Evolutionary conservation across 768 basidiomycete genomes (phyloP), one percentile per base, ranked within the genome.

Genomic region (Pseudohyphozyma bogoriensis): DNA sequence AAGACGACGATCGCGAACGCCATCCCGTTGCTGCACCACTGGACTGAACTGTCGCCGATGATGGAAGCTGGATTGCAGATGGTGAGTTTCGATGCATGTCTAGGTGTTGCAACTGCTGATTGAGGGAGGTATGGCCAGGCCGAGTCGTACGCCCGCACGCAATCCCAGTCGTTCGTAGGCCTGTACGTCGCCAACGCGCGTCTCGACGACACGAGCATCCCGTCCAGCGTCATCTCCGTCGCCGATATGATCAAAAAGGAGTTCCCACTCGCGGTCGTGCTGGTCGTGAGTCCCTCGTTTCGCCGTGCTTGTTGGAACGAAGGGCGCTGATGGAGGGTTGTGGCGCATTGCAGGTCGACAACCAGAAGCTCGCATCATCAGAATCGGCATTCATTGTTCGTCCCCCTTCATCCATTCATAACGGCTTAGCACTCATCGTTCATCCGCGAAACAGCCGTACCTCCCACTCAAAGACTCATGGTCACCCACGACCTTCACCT

Each of bases 31-130:
- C 79, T 87, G 53, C 87, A 90, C 70, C 83, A 87, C 70, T 89
- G 87, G 87, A 87, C 86, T 10, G 83, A 80, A 67, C 77, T 90
- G 55, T 85, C 83, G 62, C 85, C 86, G 5, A 85, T 85, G 83
- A 87, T 87, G 84, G 86, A 88, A 71, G 83, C 87, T 62, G 87
- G 64, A 0, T 28, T 69, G 26, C 51, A 58, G 31, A 47, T 70
- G 22, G 69, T 70, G 35, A 36, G 61, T n/a, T 22, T 16, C 29
- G 7, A 20, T 2, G 11, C 9, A 24, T 20, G 29, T 15, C 36
- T 40, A 12, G 35, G 31, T 10, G 6, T 1, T 5, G 11, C 24
- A 6, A 18, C 13, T 24, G 32, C 52, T 46, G 40, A 39, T 24
- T 7, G 11, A 16, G 10, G 4, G 1, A 16, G 1, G n/a, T n/a